Conservation (phyloP, 1,284 basidiomycete species). For the Tilletia caries region DNA sequence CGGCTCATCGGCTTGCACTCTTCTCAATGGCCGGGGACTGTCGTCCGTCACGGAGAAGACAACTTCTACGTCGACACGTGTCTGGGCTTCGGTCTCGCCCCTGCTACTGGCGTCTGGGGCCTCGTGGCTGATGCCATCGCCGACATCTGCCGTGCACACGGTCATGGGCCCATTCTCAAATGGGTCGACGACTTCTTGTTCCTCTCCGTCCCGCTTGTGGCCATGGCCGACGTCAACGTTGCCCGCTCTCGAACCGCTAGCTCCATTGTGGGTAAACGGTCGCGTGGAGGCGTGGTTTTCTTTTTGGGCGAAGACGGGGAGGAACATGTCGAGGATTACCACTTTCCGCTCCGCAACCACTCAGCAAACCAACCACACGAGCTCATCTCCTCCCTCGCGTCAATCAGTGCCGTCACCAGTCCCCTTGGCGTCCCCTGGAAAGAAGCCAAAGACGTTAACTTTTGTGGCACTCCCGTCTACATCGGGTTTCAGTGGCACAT, state of each 20-base stretch:
- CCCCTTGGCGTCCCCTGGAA: not conserved
- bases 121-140: not conserved
- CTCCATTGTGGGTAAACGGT: not conserved
- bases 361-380: not conserved
- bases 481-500: not conserved
- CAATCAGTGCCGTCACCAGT: not conserved
- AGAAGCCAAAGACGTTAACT: not conserved
- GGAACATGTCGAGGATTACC: not conserved
- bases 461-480: not conserved
- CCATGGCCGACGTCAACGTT: not conserved
- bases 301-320: not conserved
- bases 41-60: not conserved
- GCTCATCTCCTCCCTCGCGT: not conserved
- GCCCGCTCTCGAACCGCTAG: not conserved
- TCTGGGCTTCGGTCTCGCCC: not conserved
- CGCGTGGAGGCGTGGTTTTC: not conserved
- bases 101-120: not conserved
- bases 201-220: not conserved
- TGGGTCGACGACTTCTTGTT: not conserved
- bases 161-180: not conserved
- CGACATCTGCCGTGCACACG: slow-evolving; percentile 1
- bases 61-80: not conserved
- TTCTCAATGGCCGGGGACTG: not conserved
- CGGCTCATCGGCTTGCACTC: not conserved
- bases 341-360: not conserved